These are phyloP conservation scores for Whalleya microplaca DNA, from an alignment of 2,329 filamentous ascomycete species.

Conservation along the genomic window DNA sequence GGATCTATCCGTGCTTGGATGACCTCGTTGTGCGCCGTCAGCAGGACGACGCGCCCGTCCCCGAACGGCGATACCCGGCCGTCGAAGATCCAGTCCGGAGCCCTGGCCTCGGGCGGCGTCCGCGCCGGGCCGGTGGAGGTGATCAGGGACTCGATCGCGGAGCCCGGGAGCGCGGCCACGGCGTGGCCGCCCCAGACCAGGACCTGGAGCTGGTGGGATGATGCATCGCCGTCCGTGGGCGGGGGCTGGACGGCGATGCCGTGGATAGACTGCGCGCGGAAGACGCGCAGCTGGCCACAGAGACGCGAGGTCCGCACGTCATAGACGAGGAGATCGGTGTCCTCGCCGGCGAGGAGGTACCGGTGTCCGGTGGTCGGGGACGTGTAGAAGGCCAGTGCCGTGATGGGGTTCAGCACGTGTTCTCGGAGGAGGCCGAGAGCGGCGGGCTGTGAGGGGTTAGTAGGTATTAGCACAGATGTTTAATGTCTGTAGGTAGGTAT, in stretches of 20 bases:
- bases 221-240: constrained; percentile 16
- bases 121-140: constrained; percentile 19
- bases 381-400: constrained; percentile 59
- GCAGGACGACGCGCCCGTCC: constrained; percentile 56
- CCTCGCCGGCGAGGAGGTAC: constrained; percentile 63
- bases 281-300: constrained; percentile 55
- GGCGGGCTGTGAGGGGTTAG: constrained; percentile 16
- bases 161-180: constrained; percentile 49
- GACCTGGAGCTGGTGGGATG: constrained; percentile 35
- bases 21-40: constrained; percentile 89
- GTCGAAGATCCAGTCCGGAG: constrained; percentile 80
- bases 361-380: constrained; percentile 31
- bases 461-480: not conserved
- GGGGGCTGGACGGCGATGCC: constrained; percentile 62
- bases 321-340: constrained; percentile 61
- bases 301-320: constrained; percentile 42
- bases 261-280: constrained; percentile 73
- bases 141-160: constrained; percentile 40
- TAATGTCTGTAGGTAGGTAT: not conserved
- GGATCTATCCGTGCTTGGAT: constrained; percentile 49
- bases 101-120: constrained; percentile 39
- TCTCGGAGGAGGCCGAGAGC: constrained; percentile 33
- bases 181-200: constrained; percentile 74
- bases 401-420: constrained; percentile 58
- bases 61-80: constrained; percentile 56